phyloP scores from a whole-genome alignment of 768 basidiomycete genomes.

The Pulveroboletus sp. region DNA sequence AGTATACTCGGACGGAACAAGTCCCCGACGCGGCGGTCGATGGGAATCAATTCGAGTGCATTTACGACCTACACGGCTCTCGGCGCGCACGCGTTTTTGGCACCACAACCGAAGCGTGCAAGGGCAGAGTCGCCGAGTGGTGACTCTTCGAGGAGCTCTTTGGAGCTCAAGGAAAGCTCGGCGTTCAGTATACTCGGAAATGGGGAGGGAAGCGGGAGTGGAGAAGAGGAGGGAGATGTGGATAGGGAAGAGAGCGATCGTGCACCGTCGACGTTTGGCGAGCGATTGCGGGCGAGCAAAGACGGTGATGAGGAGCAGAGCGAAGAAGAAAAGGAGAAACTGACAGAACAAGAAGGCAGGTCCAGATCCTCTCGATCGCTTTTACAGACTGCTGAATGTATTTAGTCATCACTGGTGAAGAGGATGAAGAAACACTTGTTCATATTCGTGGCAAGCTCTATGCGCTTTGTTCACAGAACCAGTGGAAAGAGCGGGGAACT shows the following conservation, averaged over 20 bases:
- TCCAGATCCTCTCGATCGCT: background rate
- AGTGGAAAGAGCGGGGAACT: slow-evolving; percentile 77
- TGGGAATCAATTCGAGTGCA: slow-evolving; percentile 41
- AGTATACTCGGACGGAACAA: slow-evolving; percentile 38
- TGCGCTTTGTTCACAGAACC: slow-evolving; percentile 48
- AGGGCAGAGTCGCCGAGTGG: slow-evolving; percentile 47
- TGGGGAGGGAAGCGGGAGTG: slow-evolving; percentile 33
- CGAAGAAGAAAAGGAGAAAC: slow-evolving; percentile 37
- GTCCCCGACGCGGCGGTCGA: slow-evolving; percentile 49
- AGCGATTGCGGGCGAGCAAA: slow-evolving; percentile 57
- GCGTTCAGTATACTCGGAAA: slow-evolving; percentile 31
- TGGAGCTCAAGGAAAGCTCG: slow-evolving; percentile 35
- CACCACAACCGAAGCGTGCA: slow-evolving; percentile 50
- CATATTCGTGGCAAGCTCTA: slow-evolving; percentile 78
- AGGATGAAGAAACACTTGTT: slow-evolving; percentile 72
- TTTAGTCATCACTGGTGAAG: slow-evolving; percentile 72
- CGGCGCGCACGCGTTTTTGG: slow-evolving; percentile 38
- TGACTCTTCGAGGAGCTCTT: slow-evolving; percentile 39
- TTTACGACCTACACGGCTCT: slow-evolving; percentile 58
- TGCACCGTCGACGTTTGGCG: slow-evolving; percentile 50
- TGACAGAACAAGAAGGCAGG: slow-evolving; percentile 69
- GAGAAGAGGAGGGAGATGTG: slow-evolving; percentile 42
- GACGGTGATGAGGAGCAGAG: slow-evolving; percentile 52
- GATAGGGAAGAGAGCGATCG: slow-evolving; percentile 29
- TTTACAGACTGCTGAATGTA: background rate